Evolutionary conservation across 164 flowering plant species (phyloP).

Genomic region (Hamamelis virginiana): DNA sequence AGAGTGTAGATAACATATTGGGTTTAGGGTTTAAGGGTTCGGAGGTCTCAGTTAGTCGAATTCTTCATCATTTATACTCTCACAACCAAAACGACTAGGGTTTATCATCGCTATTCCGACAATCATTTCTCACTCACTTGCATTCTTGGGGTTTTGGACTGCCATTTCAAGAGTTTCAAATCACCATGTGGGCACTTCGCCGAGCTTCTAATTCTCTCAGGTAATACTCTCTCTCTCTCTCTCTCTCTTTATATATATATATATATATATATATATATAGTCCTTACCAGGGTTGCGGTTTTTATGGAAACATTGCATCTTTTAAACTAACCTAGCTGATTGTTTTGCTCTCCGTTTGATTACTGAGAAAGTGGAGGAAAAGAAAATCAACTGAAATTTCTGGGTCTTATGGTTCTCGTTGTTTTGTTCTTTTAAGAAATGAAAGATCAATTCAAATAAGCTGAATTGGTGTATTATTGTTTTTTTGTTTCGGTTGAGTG

Average conservation of each 20-base stretch:
- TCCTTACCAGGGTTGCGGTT: no score
- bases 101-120: no score
- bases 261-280: no score
- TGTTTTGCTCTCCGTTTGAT: not conserved
- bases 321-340: no score
- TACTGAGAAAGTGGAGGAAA: no score
- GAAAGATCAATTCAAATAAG: not conserved
- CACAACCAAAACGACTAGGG: no score
- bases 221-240: slow-evolving; percentile 24
- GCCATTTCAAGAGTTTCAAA: not conserved
- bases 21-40: not conserved
- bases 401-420: not conserved
- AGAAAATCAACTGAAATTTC: not conserved
- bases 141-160: not conserved
- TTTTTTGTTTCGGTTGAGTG: not conserved
- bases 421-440: not conserved
- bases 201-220: slow-evolving; percentile 50
- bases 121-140: not conserved
- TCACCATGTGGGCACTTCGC: slow-evolving; percentile 63
- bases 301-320: no score
- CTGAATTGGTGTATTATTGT: not conserved
- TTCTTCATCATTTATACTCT: not conserved
- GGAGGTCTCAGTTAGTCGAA: not conserved
- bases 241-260: slow-evolving; percentile 18
- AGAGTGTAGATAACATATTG: no score